Evolutionary conservation across 805 yeast genomes (phyloP), one percentile per base, ranked within the genome.

Genomic region (Clavispora phyllophila): DNA sequence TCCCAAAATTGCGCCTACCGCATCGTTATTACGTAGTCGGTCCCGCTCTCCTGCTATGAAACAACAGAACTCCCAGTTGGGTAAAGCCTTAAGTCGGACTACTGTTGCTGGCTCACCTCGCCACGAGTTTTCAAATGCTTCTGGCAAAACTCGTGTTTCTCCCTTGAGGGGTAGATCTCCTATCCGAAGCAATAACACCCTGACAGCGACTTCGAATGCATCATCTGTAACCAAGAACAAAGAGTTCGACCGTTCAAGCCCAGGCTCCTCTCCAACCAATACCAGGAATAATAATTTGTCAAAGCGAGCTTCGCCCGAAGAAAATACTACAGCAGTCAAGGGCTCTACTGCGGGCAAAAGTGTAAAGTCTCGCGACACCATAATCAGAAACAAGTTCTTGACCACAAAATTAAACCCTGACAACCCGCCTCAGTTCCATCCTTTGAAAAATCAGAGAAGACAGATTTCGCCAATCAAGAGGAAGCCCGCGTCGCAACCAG

Each of bases 341-440:
- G 17, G 4, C 17, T 5, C 31, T n/a, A 6, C 31, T n/a, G 17
- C 9, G 13, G 33, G 12, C 10, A 29, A 29, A 15, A 29, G 6
- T 3, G 3, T 29, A 8, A 29, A 29, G 33, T 29, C 33, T 4
- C 33, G 33, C 4, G 39, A 36, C 7, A 37, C 50, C 3, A 44
- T 37, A 18, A 50, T 51, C 13, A 64, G 57, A 45, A 68, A 66
- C 44, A 58, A 58, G 42, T 65, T 68, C 40, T 55, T 67, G 26
- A 61, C 70, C 0, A 65, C 71, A 1, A 60, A 65, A 7, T 53
- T 68, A 18, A 63, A 63, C 19, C 66, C 71, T 0, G 54, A 58
- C 3, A 60, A 60, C 10, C 58, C 61, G 8, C 57, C 63, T 5
- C 48, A 44, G 22, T 55, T 64, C 25, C 55, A 52, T 31, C 33